Percentiles rank a stretch among this genome's conserved stretches.
These are phyloP conservation scores for Podospora pseudoanserina DNA, from an alignment of 495 filamentous ascomycete genomes.

Conservation along the genomic window DNA sequence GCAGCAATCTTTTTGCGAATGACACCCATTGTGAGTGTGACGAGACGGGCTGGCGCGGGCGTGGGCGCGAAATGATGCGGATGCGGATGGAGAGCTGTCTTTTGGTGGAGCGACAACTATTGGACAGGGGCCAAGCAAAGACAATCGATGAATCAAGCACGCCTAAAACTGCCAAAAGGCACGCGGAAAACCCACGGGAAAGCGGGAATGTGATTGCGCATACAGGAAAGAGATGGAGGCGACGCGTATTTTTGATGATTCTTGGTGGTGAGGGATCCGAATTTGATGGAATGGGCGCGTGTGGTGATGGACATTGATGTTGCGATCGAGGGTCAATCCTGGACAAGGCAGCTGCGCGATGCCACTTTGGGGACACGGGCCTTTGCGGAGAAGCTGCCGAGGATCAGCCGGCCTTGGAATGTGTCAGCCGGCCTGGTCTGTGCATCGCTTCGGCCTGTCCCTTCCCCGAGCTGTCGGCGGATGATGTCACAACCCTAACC, in stretches of 20 bases:
- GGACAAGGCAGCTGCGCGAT: neutral
- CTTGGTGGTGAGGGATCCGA: constrained; percentile 6
- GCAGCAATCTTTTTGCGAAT: constrained; percentile 93
- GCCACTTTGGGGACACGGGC: neutral
- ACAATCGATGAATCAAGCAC: constrained; percentile 9
- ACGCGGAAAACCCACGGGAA: constrained; percentile 16
- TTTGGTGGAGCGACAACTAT: constrained; percentile 18
- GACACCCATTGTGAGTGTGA: constrained; percentile 67
- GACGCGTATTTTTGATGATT: constrained; percentile 30
- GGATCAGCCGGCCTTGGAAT: constrained; percentile 8
- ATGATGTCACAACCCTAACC: constrained; percentile 7
- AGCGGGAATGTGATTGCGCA: constrained; percentile 7
- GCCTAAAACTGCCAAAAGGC: constrained; percentile 1
- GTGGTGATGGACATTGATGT: constrained; percentile 15
- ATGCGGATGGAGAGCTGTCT: constrained; percentile 20
- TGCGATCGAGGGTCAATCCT: constrained; percentile 17
- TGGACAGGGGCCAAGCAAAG: constrained; percentile 7
- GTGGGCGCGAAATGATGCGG: neutral
- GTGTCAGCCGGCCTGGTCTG: neutral
- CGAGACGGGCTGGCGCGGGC: constrained; percentile 7
- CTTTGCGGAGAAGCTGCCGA: constrained; percentile 1
- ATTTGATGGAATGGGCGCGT: constrained; percentile 25
- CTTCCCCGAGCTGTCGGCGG: neutral
- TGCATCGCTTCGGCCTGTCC: neutral
- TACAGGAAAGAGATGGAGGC: neutral